Evolutionary conservation across 345 rosid genomes (phyloP), one percentile per base, ranked within the genome.

Genomic region (Sonneratia alba): DNA sequence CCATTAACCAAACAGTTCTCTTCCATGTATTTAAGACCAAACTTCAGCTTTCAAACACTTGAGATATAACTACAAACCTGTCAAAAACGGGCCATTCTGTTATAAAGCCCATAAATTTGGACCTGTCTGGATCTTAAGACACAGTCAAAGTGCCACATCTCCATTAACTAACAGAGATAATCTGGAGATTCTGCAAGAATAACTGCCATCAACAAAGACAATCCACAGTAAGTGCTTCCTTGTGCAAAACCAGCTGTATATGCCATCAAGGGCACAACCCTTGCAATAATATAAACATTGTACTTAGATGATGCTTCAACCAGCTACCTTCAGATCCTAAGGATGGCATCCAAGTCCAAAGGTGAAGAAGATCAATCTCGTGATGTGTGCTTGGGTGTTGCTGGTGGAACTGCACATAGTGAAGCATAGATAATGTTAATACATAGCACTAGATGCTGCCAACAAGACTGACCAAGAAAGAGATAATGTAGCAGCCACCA

Each of bases 381-480:
- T 27, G 63, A 57, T 57, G 16, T 62, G 38, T 34, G 21, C 66
- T 38, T 57, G 32, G 51, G 57, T 24, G 42, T 36, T 27, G 27
- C 64, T 18, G 0, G 36, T 15, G 48, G 66, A 47, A 70, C 51
- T 70, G 66, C 22, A 56, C 37, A 70, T 27, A 57, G 53, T 56
- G 14, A 56, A 56, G 37, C 37, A 36, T 21, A 57, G 22, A 69
- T 37, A 34, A 22, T 3, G 14, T 37, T 19, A 38, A n/a, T 37
- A 45, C 51, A 61, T 55, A 27, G 61, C 27, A 55, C 47, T 40
- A 10, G 8, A 19, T 6, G 3, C 43, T 37, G 36, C 66, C 37
- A 70, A n/a, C n/a, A 55, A 70, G n/a, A 70, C 72, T 70, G 63
- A 12, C 10, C 14, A n/a, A 36, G 32, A 55, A 56, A 36, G 27